These are phyloP conservation scores for Solanum medicagineum DNA, from an alignment of 257 asterid genomes.

Conservation along the genomic window DNA sequence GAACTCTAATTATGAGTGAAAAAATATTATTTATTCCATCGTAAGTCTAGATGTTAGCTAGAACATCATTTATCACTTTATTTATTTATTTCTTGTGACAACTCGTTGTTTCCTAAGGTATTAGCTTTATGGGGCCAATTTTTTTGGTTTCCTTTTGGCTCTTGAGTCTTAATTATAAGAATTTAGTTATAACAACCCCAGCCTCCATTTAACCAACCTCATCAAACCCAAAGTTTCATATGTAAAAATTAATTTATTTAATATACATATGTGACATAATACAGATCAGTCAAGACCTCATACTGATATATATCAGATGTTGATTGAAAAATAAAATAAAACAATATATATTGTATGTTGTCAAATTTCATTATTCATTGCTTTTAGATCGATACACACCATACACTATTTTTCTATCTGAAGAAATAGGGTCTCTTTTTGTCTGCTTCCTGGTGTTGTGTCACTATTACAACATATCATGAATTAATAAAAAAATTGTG, in stretches of 20 bases:
- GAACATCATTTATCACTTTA: background rate
- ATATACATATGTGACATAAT: background rate
- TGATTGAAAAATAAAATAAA: background rate
- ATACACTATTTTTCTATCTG: background rate
- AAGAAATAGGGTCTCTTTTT: background rate
- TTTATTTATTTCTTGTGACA: background rate
- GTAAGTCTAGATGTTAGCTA: background rate
- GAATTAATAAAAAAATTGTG: background rate
- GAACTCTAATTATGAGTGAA: background rate
- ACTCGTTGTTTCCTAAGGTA: background rate
- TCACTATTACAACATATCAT: background rate
- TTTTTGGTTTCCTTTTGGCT: background rate
- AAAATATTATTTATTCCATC: accelerated
- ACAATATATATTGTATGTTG: background rate
- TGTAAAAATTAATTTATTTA: background rate
- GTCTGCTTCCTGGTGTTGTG: background rate
- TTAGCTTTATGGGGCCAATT: background rate
- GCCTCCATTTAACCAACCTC: background rate
- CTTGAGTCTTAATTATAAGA: background rate
- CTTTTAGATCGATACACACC: background rate
- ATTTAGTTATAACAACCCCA: background rate
- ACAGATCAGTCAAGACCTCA: background rate
- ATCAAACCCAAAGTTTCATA: background rate
- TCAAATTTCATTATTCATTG: background rate
- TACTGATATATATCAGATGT: background rate